Conservation (phyloP, 352 stramenopile genomes). For the Pythium guiyangense region DNA sequence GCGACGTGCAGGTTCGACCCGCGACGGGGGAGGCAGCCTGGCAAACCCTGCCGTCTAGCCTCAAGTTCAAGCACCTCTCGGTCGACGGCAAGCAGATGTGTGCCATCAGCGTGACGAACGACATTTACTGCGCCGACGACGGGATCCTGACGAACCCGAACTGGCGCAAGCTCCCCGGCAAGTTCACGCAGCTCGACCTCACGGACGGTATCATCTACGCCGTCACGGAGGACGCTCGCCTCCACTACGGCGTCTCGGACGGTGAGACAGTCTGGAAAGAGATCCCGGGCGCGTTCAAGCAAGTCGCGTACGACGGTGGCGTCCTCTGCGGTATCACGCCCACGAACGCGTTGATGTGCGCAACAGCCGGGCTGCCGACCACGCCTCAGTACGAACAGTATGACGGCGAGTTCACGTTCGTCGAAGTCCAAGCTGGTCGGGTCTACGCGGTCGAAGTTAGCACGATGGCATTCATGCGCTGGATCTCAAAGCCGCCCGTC, state of each 20-base stretch:
- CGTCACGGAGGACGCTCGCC: conserved; percentile 4
- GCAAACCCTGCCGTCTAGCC: conserved; percentile 9
- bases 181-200: conserved; percentile 19
- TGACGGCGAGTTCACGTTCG: conserved; percentile 10
- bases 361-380: conserved; percentile 9
- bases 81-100: conserved; percentile 32
- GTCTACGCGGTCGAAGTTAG: conserved; percentile 9
- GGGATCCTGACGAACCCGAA: conserved; percentile 17
- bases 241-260: conserved; percentile 20
- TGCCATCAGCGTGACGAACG: conserved; percentile 14
- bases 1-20: conserved; percentile 15
- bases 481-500: conserved; percentile 10
- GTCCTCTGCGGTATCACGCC: conserved; percentile 18
- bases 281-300: conserved; percentile 7
- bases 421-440: conserved; percentile 19
- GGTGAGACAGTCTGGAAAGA: conserved; percentile 15
- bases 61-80: conserved; percentile 27
- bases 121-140: conserved; percentile 22
- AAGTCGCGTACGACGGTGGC: conserved; percentile 22
- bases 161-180: conserved; percentile 23
- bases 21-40: conserved; percentile 10
- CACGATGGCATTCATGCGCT: conserved; percentile 9
- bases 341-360: conserved; percentile 11
- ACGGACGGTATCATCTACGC: conserved; percentile 22
- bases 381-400: conserved; percentile 12